These are phyloP conservation scores for Fomitopsis palustris DNA, from an alignment of 1,284 basidiomycete genomes.

Conservation along the genomic window DNA sequence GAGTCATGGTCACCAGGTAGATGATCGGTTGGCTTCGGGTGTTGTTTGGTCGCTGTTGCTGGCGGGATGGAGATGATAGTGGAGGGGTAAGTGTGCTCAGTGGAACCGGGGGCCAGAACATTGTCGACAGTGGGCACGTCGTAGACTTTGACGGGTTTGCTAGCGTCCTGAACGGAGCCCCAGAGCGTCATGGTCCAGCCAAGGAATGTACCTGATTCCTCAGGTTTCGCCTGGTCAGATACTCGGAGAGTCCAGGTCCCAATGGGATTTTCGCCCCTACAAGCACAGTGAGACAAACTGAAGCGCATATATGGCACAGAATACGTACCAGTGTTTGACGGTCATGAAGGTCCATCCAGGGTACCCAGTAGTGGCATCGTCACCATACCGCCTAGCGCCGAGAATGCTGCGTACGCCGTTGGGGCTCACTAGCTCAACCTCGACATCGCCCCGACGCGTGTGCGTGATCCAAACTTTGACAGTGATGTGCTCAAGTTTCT, in stretches of 20 bases:
- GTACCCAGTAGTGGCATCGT: slow-evolving; percentile 72
- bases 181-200: slow-evolving; percentile 94
- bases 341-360: slow-evolving; percentile 98
- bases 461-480: slow-evolving; percentile 93
- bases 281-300: slow-evolving; percentile 9
- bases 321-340: slow-evolving; percentile 91
- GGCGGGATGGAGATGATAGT: slow-evolving; percentile 34
- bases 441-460: slow-evolving; percentile 84
- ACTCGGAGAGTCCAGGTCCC: slow-evolving; percentile 92
- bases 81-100: slow-evolving; percentile 30
- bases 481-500: slow-evolving; percentile 90
- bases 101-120: slow-evolving; percentile 50
- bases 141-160: slow-evolving; percentile 59
- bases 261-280: slow-evolving; percentile 90
- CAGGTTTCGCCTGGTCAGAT: slow-evolving; percentile 63
- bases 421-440: slow-evolving; percentile 87
- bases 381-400: slow-evolving; percentile 69
- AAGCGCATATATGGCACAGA: not conserved
- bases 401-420: slow-evolving; percentile 85
- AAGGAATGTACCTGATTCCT: slow-evolving; percentile 75
- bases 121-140: slow-evolving; percentile 53
- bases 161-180: slow-evolving; percentile 83
- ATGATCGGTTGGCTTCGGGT: slow-evolving; percentile 84
- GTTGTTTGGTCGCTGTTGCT: slow-evolving; percentile 41
- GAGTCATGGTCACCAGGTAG: slow-evolving; percentile 83